These are phyloP conservation scores for Pelargonium cotyledonis DNA, from an alignment of 441 rosid species.

Conservation along the genomic window DNA sequence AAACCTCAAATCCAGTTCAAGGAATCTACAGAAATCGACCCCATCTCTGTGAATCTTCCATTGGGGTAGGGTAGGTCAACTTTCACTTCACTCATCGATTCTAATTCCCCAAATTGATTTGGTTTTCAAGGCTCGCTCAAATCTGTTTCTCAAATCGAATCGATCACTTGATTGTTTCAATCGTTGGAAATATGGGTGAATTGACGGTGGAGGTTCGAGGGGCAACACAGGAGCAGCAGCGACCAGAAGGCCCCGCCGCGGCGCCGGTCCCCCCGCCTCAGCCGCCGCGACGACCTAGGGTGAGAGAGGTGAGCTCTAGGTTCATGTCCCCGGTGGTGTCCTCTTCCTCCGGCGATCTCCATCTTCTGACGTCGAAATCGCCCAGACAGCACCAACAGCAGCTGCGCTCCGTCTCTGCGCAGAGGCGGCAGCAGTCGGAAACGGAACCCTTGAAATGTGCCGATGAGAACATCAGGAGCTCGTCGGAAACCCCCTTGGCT, in stretches of 20 bases:
- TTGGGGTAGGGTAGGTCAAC: too few species aligned
- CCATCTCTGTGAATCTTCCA: too few species aligned
- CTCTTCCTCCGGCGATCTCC: constrained; percentile 33
- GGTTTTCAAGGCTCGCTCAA: too few species aligned
- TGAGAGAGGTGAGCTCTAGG: constrained; percentile 76
- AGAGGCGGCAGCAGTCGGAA: constrained; percentile 43
- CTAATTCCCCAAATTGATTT: too few species aligned
- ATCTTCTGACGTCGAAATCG: constrained; percentile 30
- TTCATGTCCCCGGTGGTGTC: constrained; percentile 65
- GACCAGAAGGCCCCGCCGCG: neutral
- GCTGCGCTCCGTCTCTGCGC: constrained; percentile 38
- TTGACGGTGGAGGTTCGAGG: constrained; percentile 18
- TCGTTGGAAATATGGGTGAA: neutral
- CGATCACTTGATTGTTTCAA: too few species aligned
- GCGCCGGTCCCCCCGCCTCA: constrained; percentile 16
- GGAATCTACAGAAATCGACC: too few species aligned
- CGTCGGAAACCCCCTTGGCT: constrained; percentile 10
- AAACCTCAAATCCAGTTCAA: too few species aligned
- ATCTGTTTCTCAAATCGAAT: too few species aligned
- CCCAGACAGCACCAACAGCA: constrained; percentile 30
- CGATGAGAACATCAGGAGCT: constrained; percentile 34
- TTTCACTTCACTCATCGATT: too few species aligned
- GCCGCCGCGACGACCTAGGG: constrained; percentile 64
- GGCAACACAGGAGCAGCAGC: neutral
- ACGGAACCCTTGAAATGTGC: constrained; percentile 24